These are phyloP conservation scores for Daedaleopsis nitida DNA, from an alignment of 768 basidiomycete species.

Conservation along the genomic window DNA sequence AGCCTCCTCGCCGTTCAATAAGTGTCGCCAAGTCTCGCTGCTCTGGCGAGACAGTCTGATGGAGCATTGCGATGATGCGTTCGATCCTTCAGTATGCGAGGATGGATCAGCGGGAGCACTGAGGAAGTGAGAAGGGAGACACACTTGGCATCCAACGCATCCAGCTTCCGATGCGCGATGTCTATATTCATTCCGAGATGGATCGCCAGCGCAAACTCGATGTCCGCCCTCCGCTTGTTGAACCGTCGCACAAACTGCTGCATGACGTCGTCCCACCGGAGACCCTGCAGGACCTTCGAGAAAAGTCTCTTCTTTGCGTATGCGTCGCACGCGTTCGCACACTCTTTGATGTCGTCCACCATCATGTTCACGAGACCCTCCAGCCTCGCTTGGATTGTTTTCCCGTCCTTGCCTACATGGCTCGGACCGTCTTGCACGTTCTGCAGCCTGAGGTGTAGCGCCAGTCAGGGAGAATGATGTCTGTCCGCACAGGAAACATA, in stretches of 20 bases:
- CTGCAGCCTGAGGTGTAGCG: conserved; percentile 29
- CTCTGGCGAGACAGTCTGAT: conserved; percentile 40
- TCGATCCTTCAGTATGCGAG: conserved; percentile 22
- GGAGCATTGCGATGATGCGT: conserved; percentile 38
- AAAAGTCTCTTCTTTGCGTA: conserved; percentile 34
- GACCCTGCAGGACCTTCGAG: conserved; percentile 30
- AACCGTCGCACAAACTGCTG: conserved; percentile 29
- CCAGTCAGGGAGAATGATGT: not conserved
- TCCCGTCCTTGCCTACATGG: conserved; percentile 35
- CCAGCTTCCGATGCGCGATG: conserved; percentile 20
- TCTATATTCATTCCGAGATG: conserved; percentile 32
- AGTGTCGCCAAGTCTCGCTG: conserved; percentile 37
- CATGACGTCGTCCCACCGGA: conserved; percentile 32
- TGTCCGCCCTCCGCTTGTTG: conserved; percentile 27
- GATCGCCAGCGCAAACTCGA: conserved; percentile 32
- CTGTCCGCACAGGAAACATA: conserved; percentile 24
- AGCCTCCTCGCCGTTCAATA: not conserved
- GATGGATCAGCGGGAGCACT: not conserved
- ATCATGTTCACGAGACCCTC: conserved; percentile 30
- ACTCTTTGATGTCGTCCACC: conserved; percentile 34
- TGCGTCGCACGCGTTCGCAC: conserved; percentile 36
- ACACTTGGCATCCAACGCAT: conserved; percentile 12
- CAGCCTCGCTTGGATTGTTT: conserved; percentile 37
- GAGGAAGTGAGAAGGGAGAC: not conserved
- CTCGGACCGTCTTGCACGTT: conserved; percentile 31